Evolutionary conservation across 495 filamentous ascomycete species (phyloP).

Genomic region (Glarea lozoyensis): DNA sequence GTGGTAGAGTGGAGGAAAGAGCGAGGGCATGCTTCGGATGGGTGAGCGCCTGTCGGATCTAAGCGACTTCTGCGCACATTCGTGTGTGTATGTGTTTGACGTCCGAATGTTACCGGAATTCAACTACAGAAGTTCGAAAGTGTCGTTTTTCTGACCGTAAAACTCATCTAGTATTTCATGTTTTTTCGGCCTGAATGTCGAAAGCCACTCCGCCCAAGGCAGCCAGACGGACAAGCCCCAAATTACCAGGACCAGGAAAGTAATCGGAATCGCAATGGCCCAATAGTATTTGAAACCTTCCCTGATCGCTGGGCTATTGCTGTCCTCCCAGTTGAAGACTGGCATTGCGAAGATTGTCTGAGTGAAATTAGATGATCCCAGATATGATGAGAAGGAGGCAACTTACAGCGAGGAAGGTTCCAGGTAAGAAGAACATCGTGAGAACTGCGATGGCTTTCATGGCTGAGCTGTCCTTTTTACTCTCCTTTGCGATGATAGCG

Average conservation of each 20-base stretch:
- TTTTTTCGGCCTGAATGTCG: too few species aligned
- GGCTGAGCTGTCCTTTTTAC: conserved; percentile 4
- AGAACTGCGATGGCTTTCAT: conserved; percentile 19
- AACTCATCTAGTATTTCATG: too few species aligned
- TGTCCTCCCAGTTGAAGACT: neutral
- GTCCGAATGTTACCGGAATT: too few species aligned
- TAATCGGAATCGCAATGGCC: conserved; percentile 6
- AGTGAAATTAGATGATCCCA: neutral
- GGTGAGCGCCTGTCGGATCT: too few species aligned
- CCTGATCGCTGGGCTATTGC: neutral
- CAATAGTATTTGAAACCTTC: neutral
- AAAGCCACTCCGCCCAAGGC: conserved; percentile 6
- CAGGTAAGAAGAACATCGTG: conserved; percentile 18
- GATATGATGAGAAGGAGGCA: neutral
- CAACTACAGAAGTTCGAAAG: too few species aligned
- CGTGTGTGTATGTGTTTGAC: too few species aligned
- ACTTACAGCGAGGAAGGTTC: conserved; percentile 15
- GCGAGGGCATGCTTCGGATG: too few species aligned
- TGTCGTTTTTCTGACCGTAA: too few species aligned
- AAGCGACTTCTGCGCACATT: too few species aligned
- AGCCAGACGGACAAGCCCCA: conserved; percentile 1
- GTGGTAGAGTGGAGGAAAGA: too few species aligned
- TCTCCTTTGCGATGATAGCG: neutral
- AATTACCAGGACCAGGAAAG: neutral
- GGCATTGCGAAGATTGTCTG: neutral